Conservation (phyloP, 805 yeast genomes). For the Kurtzmaniella cleridarum region DNA sequence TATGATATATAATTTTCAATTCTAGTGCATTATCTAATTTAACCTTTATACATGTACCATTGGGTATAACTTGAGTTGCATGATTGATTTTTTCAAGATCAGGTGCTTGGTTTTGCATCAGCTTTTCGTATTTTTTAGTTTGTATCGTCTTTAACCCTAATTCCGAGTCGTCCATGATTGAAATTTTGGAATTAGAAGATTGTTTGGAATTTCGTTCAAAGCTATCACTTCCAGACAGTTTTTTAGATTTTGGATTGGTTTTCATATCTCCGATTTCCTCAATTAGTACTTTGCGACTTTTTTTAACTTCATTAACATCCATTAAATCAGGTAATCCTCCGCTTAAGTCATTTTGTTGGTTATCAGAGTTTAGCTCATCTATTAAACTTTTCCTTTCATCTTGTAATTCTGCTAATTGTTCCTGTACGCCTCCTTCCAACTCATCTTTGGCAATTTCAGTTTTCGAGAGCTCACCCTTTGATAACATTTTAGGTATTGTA, state of each 20-base stretch:
- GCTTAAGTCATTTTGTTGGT: constrained; percentile 7
- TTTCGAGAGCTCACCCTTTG: constrained; percentile 56
- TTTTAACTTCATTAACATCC: not conserved
- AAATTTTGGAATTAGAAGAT: not conserved
- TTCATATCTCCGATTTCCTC: constrained; percentile 44
- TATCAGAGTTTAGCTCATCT: constrained; percentile 30
- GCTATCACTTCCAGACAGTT: not conserved
- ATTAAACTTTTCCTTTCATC: constrained; percentile 39
- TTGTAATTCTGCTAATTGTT: constrained; percentile 27
- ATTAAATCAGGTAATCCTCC: not conserved
- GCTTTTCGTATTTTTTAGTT: not conserved
- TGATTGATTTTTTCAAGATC: too few relatives aligned
- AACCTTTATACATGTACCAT: constrained; percentile 6
- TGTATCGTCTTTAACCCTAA: not conserved
- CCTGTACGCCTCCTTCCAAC: constrained; percentile 32
- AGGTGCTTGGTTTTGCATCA: not conserved
- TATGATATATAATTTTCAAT: not conserved
- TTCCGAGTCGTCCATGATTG: not conserved
- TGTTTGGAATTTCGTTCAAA: not conserved
- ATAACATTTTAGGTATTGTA: constrained; percentile 62
- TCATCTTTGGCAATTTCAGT: constrained; percentile 44
- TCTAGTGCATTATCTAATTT: constrained; percentile 3
- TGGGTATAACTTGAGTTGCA: too few relatives aligned
- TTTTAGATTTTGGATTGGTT: constrained; percentile 1
- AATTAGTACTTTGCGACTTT: constrained; percentile 36